These are phyloP conservation scores for Fereydounia khargensis DNA, from an alignment of 1,284 basidiomycete genomes.

Conservation along the genomic window DNA sequence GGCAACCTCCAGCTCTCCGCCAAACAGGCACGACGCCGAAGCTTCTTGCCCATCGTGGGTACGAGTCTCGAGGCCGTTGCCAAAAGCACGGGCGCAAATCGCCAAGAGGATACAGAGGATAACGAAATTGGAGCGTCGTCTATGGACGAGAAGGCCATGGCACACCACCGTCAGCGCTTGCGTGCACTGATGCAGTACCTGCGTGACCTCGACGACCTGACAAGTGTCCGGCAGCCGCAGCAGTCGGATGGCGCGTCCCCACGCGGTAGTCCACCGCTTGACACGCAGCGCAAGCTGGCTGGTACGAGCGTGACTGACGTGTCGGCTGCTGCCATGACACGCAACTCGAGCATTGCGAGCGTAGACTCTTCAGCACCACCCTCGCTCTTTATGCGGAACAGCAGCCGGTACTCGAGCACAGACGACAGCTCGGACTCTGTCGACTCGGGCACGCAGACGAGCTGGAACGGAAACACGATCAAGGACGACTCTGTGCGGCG, in stretches of 20 bases:
- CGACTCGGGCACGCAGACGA: too few relatives aligned
- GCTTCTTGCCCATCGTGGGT: constrained; percentile 20
- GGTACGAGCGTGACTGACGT: not conserved
- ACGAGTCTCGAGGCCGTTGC: not conserved
- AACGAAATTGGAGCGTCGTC: not conserved
- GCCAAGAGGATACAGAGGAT: too few relatives aligned
- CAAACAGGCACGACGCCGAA: constrained; percentile 19
- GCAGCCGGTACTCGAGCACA: too few relatives aligned
- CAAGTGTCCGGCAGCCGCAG: not conserved
- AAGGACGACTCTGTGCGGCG: constrained; percentile 55
- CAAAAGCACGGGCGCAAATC: too few relatives aligned
- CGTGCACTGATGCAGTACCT: constrained; percentile 91
- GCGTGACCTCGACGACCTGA: constrained; percentile 86
- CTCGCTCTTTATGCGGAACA: constrained; percentile 12
- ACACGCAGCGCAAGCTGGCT: not conserved
- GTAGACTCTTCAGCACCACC: constrained; percentile 18
- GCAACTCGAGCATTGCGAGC: constrained; percentile 19
- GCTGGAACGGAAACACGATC: too few relatives aligned
- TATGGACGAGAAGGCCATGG: constrained; percentile 19
- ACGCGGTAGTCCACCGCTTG: not conserved
- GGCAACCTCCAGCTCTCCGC: too few relatives aligned
- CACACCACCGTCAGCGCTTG: constrained; percentile 68
- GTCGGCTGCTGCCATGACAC: constrained; percentile 7
- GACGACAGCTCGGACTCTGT: too few relatives aligned
- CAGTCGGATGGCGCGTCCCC: not conserved